Evolutionary conservation across 2,329 filamentous ascomycete genomes (phyloP).

Genomic region (Sordariomycetes sp.): DNA sequence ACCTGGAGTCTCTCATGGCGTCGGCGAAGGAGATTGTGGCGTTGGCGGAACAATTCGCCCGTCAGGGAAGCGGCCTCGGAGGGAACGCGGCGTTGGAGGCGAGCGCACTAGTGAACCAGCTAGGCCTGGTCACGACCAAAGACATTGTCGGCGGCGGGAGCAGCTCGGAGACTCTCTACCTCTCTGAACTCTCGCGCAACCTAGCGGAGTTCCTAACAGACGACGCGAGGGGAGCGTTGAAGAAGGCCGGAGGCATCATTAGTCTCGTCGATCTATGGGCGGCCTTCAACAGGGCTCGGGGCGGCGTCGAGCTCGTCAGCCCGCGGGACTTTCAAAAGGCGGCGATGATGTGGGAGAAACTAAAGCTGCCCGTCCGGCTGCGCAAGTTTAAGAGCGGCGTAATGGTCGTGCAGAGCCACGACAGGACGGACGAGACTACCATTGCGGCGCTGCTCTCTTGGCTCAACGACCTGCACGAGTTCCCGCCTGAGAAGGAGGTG

Average conservation of each 20-base stretch:
- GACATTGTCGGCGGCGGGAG: constrained; percentile 76
- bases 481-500: constrained; percentile 50
- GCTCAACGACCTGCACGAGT: constrained; percentile 59
- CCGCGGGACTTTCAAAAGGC: constrained; percentile 88
- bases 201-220: constrained; percentile 83
- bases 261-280: constrained; percentile 87
- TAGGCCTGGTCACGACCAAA: constrained; percentile 86
- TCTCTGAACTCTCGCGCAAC: constrained; percentile 75
- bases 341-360: constrained; percentile 72
- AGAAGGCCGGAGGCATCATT: constrained; percentile 74
- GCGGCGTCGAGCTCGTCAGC: constrained; percentile 87
- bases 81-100: constrained; percentile 55
- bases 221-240: constrained; percentile 64
- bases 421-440: constrained; percentile 84
- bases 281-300: constrained; percentile 83
- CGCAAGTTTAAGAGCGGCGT: constrained; percentile 86
- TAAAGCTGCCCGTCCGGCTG: constrained; percentile 75
- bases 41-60: constrained; percentile 76
- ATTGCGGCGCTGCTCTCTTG: constrained; percentile 63
- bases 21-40: constrained; percentile 94
- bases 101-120: constrained; percentile 54
- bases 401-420: constrained; percentile 81
- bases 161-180: constrained; percentile 68
- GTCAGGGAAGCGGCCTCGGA: constrained; percentile 46
- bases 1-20: constrained; percentile 92